phyloP scores from a whole-genome alignment of 1,284 basidiomycete species.

The Schizophyllum commune region DNA sequence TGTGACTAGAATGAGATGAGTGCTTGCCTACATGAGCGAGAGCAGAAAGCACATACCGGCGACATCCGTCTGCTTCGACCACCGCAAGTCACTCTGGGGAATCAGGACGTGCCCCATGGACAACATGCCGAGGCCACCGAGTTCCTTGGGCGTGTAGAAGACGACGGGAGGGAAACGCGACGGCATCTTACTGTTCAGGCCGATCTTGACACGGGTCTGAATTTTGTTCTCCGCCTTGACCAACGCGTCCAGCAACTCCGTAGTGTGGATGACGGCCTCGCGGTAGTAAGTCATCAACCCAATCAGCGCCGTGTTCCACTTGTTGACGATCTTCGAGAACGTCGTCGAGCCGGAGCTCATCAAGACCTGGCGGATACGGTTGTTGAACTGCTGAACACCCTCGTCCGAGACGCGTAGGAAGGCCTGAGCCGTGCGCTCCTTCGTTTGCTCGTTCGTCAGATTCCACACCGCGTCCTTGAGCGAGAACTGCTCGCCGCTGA shows the following conservation, averaged over 20 bases:
- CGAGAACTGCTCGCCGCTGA: constrained; percentile 94
- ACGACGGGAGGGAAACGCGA: constrained; percentile 96
- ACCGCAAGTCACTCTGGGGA: constrained; percentile 93
- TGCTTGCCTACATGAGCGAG: constrained; percentile 3
- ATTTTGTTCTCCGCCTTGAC: constrained; percentile 99
- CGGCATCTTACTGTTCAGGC: constrained; percentile 98
- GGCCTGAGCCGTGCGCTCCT: constrained; percentile 96
- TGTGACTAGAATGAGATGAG: constrained; percentile 46
- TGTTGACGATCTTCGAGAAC: constrained; percentile 99
- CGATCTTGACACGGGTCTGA: constrained; percentile 98
- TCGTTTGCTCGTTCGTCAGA: constrained; percentile 90
- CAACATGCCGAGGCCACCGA: constrained; percentile 97
- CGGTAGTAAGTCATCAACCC: constrained; percentile 98
- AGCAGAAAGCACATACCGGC: constrained; percentile 44
- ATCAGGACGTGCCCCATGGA: constrained; percentile 99
- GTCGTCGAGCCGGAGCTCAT: constrained; percentile 99
- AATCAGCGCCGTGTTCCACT: constrained; percentile 96
- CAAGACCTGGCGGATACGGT: constrained; percentile 91
- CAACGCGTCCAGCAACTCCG: constrained; percentile 88
- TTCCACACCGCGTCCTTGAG: constrained; percentile 98
- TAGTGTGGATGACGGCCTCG: constrained; percentile 97
- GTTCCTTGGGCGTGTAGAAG: constrained; percentile 95
- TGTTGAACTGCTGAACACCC: constrained; percentile 93
- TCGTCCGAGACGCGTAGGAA: constrained; percentile 97
- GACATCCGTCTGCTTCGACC: constrained; percentile 98